These are phyloP conservation scores for Artemisia argyi DNA, from an alignment of 129 eudicot species.

Conservation along the genomic window DNA sequence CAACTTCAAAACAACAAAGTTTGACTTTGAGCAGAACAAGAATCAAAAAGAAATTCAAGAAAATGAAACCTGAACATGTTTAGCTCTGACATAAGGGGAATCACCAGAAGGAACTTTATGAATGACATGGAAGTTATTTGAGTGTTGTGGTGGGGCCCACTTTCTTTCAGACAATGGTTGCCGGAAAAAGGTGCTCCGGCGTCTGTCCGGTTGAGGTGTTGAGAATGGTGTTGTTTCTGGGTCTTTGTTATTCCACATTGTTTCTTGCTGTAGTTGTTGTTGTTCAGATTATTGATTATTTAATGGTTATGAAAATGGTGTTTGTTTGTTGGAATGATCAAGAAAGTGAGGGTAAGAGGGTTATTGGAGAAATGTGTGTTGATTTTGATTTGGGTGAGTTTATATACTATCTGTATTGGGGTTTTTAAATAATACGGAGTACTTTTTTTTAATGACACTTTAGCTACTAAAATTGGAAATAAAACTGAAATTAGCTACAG, in stretches of 20 bases:
- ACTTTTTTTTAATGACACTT: no score
- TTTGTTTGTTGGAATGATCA: slow-evolving; percentile 22
- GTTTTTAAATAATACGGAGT: no score
- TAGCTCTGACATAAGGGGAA: slow-evolving; percentile 81
- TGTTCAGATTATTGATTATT: no score
- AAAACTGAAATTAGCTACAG: no score
- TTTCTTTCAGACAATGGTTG: slow-evolving; percentile 49
- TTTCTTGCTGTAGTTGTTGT: no score
- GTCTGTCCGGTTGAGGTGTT: slow-evolving; percentile 42
- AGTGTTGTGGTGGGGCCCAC: slow-evolving; percentile 28
- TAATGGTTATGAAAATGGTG: slow-evolving; percentile 6
- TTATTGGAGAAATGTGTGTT: not conserved
- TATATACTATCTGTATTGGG: no score
- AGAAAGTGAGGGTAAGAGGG: slow-evolving; percentile 23
- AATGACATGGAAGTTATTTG: slow-evolving; percentile 41
- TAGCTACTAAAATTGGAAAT: no score
- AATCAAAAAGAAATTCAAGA: not conserved
- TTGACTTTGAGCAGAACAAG: not conserved
- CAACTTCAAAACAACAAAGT: not conserved
- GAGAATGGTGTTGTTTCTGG: slow-evolving; percentile 32
- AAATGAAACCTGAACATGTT: slow-evolving; percentile 65
- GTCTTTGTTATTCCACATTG: slow-evolving; percentile 34
- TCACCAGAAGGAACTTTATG: slow-evolving; percentile 73
- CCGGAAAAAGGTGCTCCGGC: slow-evolving; percentile 15
- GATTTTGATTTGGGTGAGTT: not conserved